phyloP scores from a whole-genome alignment of 257 asterid genomes.

The Echium plantagineum region DNA sequence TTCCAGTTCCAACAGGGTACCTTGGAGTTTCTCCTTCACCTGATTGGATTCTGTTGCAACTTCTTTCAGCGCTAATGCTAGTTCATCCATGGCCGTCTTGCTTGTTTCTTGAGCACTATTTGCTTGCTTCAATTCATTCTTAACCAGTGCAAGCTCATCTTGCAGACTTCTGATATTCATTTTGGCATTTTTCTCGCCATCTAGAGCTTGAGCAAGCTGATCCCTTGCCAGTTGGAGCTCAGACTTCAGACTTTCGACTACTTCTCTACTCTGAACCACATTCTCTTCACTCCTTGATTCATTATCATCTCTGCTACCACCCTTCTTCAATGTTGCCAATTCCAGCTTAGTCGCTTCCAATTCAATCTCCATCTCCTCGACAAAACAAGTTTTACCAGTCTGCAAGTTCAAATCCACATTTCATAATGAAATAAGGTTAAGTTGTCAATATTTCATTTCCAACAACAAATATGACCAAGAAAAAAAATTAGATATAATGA shows the following conservation, averaged over 20 bases:
- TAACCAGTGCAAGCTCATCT: background rate
- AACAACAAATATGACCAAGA: too few species aligned
- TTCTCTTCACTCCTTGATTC: slow-evolving; percentile 4
- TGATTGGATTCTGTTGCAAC: slow-evolving; percentile 54
- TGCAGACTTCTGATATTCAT: background rate
- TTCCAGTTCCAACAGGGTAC: slow-evolving; percentile 29
- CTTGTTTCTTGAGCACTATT: slow-evolving; percentile 58
- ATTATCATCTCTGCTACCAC: background rate
- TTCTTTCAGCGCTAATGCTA: slow-evolving; percentile 62
- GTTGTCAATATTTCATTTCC: too few species aligned
- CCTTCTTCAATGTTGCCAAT: too few species aligned
- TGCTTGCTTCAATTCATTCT: slow-evolving; percentile 43
- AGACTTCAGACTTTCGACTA: slow-evolving; percentile 9
- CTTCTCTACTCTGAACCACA: slow-evolving; percentile 3
- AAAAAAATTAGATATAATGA: too few species aligned
- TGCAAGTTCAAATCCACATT: too few species aligned
- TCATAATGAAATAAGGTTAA: too few species aligned
- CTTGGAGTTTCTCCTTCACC: slow-evolving; percentile 32
- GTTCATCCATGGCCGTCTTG: slow-evolving; percentile 72
- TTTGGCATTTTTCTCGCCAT: too few species aligned
- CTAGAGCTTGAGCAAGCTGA: too few species aligned
- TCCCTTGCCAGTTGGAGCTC: slow-evolving; percentile 25
- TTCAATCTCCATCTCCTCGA: slow-evolving; percentile 32
- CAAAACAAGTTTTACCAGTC: too few species aligned
- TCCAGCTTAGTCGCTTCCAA: slow-evolving; percentile 24